Base-by-base conservation (phyloP, 2,329 filamentous ascomycete species). In the Myriosclerotinia duriaeana region DNA sequence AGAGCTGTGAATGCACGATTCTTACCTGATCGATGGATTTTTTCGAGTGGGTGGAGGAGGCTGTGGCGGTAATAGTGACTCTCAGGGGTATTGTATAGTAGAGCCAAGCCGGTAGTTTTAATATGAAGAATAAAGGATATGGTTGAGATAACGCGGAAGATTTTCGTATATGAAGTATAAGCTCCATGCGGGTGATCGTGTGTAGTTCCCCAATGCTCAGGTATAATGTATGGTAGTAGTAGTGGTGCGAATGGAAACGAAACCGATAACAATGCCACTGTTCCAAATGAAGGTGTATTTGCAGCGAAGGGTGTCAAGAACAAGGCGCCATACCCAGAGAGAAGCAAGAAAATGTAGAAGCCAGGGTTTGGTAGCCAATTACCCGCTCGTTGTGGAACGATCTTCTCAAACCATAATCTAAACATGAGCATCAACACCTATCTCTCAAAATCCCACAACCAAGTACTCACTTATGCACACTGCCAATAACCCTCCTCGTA, bases 1-100 rank as follows among this genome's bases (percentile, higher is more conserved):
- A 82, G 65, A 3, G 82, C 80, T 34, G 77, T 82, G 15, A 79
- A 79, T 59, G 78, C 79, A 30, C 80, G 80, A 66, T 83, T 80
- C 75, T 79, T 80, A 5, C 75, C 76, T 36, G 78, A 79, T 17
- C 77, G 77, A 69, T 81, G 77, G 66, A 82, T 78, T 9, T 77
- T 74, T 53, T 84, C 80, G 72, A 82, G 80, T 0, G 80, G 79
- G 30, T 83, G 72, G 22, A 81, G 74, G 53, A 78, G 74, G 71
- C 79, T 83, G 69, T 84, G 82, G 1, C 81, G 78, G 69, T 86
- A 81, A 56, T 80, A 78, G 67, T 82, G 78, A 5, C 80, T 77
- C 20, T 78, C 75, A 0, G 84, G 84, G 0, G 80, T 76, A 67
- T 83, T 85, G 68, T 79, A 79, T 17, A 79, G 71, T 20, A 87